Base-by-base conservation (phyloP, 805 yeast genomes). In the Metahyphopichia silvanorum region DNA sequence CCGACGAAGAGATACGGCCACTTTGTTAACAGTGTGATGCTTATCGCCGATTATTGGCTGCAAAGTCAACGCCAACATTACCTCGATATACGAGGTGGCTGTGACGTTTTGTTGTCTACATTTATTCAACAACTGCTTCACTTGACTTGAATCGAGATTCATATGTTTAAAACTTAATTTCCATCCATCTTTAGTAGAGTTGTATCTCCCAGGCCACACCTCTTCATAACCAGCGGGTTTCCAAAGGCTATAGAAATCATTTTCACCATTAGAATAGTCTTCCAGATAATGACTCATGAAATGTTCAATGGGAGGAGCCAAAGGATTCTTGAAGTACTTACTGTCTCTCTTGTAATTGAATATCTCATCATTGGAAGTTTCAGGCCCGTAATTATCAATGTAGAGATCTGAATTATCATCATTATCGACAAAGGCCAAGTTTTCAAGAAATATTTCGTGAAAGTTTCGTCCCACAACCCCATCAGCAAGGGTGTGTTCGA, bases 401-500 rank as follows among this genome's bases (percentile, higher is more conserved):
- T 52, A 60, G 32, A 51, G 53, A 5, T 21, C 19, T 4, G 10
- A n/a, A 24, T 44, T 38, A 3, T 23, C 34, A 4, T 23, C 16
- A 5, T 33, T 24, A 6, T 40, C 49, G 13, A 49, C 44, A 21
- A 16, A 44, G 3, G 51, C 52, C 31, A 61, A 37, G 27, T 51
- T 53, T 12, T 55, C 52, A 23, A 63, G 39, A 15, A 63, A 49
- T 4, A 53, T 45, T 38, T 64, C 64, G 32, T 63, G 69, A 42
- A 64, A 57, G 28, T 44, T 43, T 19, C 43, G 46, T 0, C 58
- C 69, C 7, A 53, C 64, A 5, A 63, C 43, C 1, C 70, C 71
- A 38, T 65, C 71, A n/a, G 55, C 55, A 10, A 62, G 47, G 5
- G 68, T 55, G 39, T 65, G 71, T 31, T 65, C 71, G 16, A 60